Evolutionary conservation across 2,329 filamentous ascomycete genomes (phyloP).

Genomic region (Diaporthe australafricana): DNA sequence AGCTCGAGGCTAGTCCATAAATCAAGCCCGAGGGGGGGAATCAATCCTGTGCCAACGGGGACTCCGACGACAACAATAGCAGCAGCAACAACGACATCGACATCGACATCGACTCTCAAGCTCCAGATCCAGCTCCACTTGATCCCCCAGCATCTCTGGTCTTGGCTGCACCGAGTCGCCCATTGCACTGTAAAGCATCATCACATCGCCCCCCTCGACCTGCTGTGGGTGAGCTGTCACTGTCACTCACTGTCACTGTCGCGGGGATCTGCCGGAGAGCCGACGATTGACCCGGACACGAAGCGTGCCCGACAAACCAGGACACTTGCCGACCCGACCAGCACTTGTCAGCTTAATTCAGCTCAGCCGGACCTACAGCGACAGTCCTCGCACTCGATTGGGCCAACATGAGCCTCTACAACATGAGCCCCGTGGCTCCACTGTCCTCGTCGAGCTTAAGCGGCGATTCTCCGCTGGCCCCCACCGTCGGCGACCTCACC

Average conservation of each 20-base stretch:
- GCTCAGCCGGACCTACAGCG: not conserved
- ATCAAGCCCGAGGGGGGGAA: not conserved
- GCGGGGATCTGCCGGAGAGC: conserved; percentile 20
- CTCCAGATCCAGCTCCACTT: not conserved
- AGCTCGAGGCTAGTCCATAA: conserved; percentile 7
- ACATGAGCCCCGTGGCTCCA: conserved; percentile 17
- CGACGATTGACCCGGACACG: conserved; percentile 14
- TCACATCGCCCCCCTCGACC: not conserved
- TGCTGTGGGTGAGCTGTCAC: conserved; percentile 25
- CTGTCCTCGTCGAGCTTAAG: conserved; percentile 22
- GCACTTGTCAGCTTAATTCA: conserved; percentile 2
- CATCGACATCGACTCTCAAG: conserved; percentile 3
- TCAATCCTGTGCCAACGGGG: not conserved
- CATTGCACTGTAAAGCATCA: not conserved
- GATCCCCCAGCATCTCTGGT: not conserved
- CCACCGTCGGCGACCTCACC: conserved; percentile 33
- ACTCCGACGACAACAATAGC: not conserved
- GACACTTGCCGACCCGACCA: not conserved
- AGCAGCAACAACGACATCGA: not conserved
- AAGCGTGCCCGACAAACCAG: conserved; percentile 7
- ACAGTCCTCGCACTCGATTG: not conserved
- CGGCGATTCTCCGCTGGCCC: conserved; percentile 34
- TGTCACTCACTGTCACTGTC: not conserved
- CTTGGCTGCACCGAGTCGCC: conserved; percentile 15
- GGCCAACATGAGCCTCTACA: conserved; percentile 32